Conservation (phyloP, 78 protist species). For the Protostelium mycophagum region DNA sequence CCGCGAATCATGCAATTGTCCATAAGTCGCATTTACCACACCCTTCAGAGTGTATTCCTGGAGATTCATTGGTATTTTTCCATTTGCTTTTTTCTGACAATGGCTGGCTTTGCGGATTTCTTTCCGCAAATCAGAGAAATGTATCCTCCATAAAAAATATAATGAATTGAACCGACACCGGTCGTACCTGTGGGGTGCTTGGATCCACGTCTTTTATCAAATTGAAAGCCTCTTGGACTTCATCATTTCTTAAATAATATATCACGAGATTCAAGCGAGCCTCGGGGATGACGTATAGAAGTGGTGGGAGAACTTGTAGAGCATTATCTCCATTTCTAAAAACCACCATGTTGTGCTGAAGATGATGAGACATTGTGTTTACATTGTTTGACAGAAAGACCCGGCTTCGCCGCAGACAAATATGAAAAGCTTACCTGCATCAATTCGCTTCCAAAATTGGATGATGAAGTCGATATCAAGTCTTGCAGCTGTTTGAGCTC, state of each 20-base stretch:
- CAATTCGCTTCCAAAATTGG: slow-evolving; percentile 31
- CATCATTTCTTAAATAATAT: slow-evolving; percentile 63
- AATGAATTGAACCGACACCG: too few species aligned
- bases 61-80: too few species aligned
- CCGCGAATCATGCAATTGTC: slow-evolving; percentile 39
- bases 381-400: too few species aligned
- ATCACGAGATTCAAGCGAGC: slow-evolving; percentile 82
- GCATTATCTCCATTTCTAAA: slow-evolving; percentile 82
- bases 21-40: slow-evolving; percentile 58
- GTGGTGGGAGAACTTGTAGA: slow-evolving; percentile 75
- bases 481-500: slow-evolving; percentile 53
- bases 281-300: slow-evolving; percentile 73
- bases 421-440: too few species aligned
- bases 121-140: not conserved
- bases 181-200: slow-evolving; percentile 34
- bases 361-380: too few species aligned
- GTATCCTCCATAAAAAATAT: too few species aligned
- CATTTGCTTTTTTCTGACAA: too few species aligned
- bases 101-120: too few species aligned
- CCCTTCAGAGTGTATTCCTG: slow-evolving; percentile 85
- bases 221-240: slow-evolving; percentile 68
- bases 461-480: not conserved
- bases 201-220: slow-evolving; percentile 79
- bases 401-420: too few species aligned
- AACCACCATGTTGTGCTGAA: slow-evolving; percentile 83